A percentile compares a stretch with the other conserved stretches of the same genome.
Conservation (phyloP, 495 filamentous ascomycete genomes). For the Halenospora varia region DNA sequence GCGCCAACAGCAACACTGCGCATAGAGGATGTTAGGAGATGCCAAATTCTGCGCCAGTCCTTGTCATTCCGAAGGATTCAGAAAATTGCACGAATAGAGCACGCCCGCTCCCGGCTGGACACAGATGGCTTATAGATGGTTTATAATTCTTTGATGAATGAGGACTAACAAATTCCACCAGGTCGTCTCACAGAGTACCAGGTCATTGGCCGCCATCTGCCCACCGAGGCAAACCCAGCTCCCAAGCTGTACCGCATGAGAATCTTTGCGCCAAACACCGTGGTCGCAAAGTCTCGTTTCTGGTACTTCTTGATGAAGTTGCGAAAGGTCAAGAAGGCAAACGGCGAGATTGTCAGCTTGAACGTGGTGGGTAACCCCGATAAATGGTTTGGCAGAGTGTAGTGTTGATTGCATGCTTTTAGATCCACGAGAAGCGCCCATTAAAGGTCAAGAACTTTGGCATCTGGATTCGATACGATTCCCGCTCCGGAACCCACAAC, state of each 20-base stretch:
- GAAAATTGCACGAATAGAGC: too few species aligned
- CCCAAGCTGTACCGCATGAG: conserved; percentile 99
- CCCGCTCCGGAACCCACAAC: conserved; percentile 99
- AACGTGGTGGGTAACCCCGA: conserved; percentile 70
- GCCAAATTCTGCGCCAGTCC: too few species aligned
- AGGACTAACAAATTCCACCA: conserved; percentile 31
- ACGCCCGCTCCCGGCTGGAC: too few species aligned
- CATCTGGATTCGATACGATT: conserved; percentile 99
- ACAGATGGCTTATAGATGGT: too few species aligned
- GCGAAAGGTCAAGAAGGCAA: conserved; percentile 99
- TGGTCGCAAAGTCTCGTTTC: conserved; percentile 98
- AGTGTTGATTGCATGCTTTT: conserved; percentile 6
- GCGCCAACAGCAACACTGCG: too few species aligned
- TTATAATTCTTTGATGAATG: conserved; percentile 1
- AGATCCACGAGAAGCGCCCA: conserved; percentile 98
- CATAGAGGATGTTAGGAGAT: too few species aligned
- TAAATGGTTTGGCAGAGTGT: neutral
- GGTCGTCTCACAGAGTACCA: conserved; percentile 99
- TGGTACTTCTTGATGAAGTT: conserved; percentile 99
- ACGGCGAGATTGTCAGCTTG: conserved; percentile 95
- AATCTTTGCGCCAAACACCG: conserved; percentile 96
- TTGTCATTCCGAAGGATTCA: too few species aligned
- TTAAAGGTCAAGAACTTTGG: conserved; percentile 99
- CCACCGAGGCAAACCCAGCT: conserved; percentile 88
- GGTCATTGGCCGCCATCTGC: conserved; percentile 98